Evolutionary conservation across 2,329 filamentous ascomycete species (phyloP).

Genomic region (Sporothrix euskadiensis): DNA sequence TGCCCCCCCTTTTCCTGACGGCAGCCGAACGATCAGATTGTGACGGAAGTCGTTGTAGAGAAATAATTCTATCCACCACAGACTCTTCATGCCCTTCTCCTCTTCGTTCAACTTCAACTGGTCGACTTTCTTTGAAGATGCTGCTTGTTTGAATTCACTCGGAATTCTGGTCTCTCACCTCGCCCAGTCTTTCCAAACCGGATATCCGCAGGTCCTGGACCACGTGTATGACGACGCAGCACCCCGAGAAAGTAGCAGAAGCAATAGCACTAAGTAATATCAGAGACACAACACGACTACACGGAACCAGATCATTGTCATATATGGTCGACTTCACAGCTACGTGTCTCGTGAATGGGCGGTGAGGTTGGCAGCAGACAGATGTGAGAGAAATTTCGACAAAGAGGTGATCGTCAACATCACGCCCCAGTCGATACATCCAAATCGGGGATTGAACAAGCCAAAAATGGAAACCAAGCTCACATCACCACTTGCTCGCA

Average conservation of each 20-base stretch:
- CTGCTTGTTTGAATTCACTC: background rate
- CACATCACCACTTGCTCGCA: background rate
- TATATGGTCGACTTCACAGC: background rate
- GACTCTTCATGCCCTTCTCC: too few species aligned
- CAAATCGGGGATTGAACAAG: background rate
- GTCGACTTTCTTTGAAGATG: too few species aligned
- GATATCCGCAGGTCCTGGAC: slow-evolving; percentile 1
- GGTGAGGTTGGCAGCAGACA: background rate
- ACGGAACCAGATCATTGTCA: background rate
- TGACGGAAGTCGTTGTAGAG: background rate
- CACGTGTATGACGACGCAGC: background rate
- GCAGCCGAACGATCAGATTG: background rate
- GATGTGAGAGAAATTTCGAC: too few species aligned
- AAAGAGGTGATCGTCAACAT: background rate
- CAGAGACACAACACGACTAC: slow-evolving; percentile 11
- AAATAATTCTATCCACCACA: too few species aligned
- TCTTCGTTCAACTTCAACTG: too few species aligned
- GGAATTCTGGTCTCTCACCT: background rate
- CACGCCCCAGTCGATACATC: background rate
- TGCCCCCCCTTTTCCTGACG: background rate
- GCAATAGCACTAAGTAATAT: background rate
- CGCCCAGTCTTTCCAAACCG: background rate
- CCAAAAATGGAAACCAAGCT: background rate
- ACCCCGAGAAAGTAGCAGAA: background rate
- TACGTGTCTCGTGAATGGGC: background rate